Percentiles rank a stretch among this genome's conserved stretches.
phyloP scores from a whole-genome alignment of 2,329 filamentous ascomycete genomes.

The Aspergillus alliaceus region DNA sequence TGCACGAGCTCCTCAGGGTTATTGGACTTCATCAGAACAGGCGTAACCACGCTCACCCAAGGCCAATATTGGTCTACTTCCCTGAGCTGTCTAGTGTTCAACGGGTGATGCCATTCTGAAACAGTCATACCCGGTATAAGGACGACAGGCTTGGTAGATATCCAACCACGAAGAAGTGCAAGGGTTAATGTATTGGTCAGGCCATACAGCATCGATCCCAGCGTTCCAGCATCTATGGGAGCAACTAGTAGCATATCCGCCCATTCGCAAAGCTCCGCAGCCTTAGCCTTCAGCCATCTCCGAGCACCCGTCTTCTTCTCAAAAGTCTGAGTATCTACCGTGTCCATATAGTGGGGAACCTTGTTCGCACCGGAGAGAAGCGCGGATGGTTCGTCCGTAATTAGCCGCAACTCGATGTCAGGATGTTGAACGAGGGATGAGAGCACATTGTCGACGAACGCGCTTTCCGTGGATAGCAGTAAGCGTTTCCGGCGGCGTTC shows the following conservation, averaged over 20 bases:
- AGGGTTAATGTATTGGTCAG: slow-evolving; percentile 78
- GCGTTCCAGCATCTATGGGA: slow-evolving; percentile 78
- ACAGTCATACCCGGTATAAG: slow-evolving; percentile 86
- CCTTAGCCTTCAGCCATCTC: slow-evolving; percentile 44
- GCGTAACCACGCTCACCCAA: slow-evolving; percentile 79
- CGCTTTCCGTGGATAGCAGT: slow-evolving; percentile 35
- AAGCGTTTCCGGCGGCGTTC: slow-evolving; percentile 19
- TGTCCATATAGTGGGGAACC: slow-evolving; percentile 42
- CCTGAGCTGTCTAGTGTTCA: slow-evolving; percentile 82
- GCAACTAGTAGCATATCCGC: slow-evolving; percentile 82
- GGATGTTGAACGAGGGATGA: slow-evolving; percentile 39
- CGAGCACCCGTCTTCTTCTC: slow-evolving; percentile 39
- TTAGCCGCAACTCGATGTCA: slow-evolving; percentile 42
- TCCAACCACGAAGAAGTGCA: slow-evolving; percentile 81
- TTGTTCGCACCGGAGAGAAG: slow-evolving; percentile 38
- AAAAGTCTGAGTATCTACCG: slow-evolving; percentile 39
- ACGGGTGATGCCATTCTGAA: slow-evolving; percentile 85
- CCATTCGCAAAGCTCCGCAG: slow-evolving; percentile 74
- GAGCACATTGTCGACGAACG: slow-evolving; percentile 40
- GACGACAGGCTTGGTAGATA: slow-evolving; percentile 79
- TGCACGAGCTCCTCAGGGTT: slow-evolving; percentile 50
- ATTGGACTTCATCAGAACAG: slow-evolving; percentile 80
- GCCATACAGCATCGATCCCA: slow-evolving; percentile 85
- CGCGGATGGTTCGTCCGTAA: slow-evolving; percentile 40
- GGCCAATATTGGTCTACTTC: slow-evolving; percentile 83